These are phyloP conservation scores for Blepharisma undulans DNA, from an alignment of 169 alveolate species.

Conservation along the genomic window DNA sequence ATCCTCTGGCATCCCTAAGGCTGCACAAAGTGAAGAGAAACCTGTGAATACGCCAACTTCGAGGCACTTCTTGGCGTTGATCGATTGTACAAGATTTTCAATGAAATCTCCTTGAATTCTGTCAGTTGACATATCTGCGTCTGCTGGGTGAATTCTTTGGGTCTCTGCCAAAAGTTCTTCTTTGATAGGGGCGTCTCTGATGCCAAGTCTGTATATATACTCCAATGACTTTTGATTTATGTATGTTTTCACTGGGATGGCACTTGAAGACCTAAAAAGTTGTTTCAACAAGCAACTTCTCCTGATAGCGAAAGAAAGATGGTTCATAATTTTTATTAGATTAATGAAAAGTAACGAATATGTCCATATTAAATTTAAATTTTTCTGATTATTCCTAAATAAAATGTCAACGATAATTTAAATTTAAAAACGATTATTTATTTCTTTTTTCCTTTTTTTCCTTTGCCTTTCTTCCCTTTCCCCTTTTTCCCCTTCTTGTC, in stretches of 20 bases:
- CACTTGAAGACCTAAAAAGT: not conserved
- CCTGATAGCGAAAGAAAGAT: not conserved
- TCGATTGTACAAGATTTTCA: conserved; percentile 31
- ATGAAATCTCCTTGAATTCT: conserved; percentile 48
- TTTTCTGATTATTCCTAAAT: no score
- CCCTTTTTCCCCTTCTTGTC: not conserved
- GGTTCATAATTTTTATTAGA: no score
- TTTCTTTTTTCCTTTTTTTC: not conserved
- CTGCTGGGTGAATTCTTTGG: conserved; percentile 9
- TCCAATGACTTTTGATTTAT: not conserved
- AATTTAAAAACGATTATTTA: not conserved
- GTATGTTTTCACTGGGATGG: not conserved
- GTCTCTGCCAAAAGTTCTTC: conserved; percentile 40
- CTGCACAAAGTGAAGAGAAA: conserved; percentile 52
- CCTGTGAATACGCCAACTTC: conserved; percentile 72
- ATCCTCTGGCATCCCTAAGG: conserved; percentile 56
- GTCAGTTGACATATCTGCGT: conserved; percentile 43
- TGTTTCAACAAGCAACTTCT: not conserved
- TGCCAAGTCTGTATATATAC: no score
- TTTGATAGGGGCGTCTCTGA: not conserved
- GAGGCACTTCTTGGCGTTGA: conserved; percentile 50
- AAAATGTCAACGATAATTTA: no score
- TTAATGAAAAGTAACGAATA: not conserved
- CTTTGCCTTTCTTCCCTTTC: conserved; percentile 29
- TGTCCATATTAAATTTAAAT: no score